Evolutionary conservation across 768 basidiomycete species (phyloP).

Genomic region (Tulasnella sp.): DNA sequence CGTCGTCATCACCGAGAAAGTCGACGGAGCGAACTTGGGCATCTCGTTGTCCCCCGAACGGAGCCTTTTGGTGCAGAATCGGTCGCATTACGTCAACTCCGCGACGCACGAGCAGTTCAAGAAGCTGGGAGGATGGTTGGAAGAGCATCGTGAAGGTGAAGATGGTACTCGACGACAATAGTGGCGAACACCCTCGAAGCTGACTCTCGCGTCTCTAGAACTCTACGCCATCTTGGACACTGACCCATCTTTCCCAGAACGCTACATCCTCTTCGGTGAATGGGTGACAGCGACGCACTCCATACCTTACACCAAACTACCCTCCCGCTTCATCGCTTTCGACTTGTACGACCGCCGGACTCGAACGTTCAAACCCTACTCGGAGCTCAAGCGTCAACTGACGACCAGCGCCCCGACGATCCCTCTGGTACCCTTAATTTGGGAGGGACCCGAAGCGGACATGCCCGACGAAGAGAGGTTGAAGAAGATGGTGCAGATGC

Average conservation of each 20-base stretch:
- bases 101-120: constrained; percentile 51
- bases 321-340: constrained; percentile 47
- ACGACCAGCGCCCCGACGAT: constrained; percentile 1
- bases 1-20: constrained; percentile 48
- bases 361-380: constrained; percentile 30
- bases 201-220: constrained; percentile 9
- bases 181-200: not conserved
- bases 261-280: constrained; percentile 51
- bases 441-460: not conserved
- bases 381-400: constrained; percentile 21
- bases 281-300: constrained; percentile 55
- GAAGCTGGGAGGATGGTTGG: constrained; percentile 44
- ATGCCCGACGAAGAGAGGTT: constrained; percentile 34
- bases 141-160: constrained; percentile 31
- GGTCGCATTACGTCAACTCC: constrained; percentile 47
- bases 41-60: constrained; percentile 42
- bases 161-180: not conserved
- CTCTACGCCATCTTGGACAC: constrained; percentile 34
- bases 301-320: constrained; percentile 42
- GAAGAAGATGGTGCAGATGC: constrained; percentile 34
- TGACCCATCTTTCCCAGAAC: constrained; percentile 38
- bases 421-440: constrained; percentile 1
- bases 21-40: constrained; percentile 59
- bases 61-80: constrained; percentile 45
- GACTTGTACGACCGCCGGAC: constrained; percentile 46